Conservation (phyloP, 345 rosid genomes). For the Hibiscus trionum region DNA sequence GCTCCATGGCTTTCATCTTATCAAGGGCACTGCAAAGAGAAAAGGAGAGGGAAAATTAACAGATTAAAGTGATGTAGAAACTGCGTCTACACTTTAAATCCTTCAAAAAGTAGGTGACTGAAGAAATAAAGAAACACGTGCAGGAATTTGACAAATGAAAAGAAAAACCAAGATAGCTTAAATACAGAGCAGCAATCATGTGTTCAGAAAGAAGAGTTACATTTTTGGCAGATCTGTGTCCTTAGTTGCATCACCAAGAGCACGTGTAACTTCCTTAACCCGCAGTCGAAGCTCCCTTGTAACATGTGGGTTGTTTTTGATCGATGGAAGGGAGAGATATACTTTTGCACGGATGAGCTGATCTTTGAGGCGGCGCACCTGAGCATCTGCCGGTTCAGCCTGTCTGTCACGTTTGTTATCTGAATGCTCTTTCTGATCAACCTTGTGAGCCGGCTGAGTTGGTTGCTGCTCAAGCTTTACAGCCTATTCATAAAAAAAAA, state of each 20-base stretch:
- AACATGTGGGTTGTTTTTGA: conserved; percentile 56
- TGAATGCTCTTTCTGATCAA: conserved; percentile 25
- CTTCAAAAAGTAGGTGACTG: background rate
- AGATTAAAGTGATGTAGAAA: background rate
- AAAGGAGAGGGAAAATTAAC: background rate
- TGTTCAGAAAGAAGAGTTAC: conserved; percentile 32
- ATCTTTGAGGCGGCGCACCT: conserved; percentile 71
- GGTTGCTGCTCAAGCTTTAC: conserved; percentile 28
- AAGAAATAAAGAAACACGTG: background rate
- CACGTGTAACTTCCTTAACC: conserved; percentile 73
- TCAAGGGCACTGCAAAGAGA: conserved; percentile 50
- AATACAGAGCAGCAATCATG: background rate
- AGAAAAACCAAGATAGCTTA: background rate
- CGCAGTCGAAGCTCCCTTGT: conserved; percentile 80
- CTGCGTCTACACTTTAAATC: background rate
- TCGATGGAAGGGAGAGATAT: conserved; percentile 74
- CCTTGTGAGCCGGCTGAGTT: conserved; percentile 20
- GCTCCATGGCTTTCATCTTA: conserved; percentile 82
- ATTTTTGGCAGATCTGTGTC: conserved; percentile 73
- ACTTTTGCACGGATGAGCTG: conserved; percentile 88
- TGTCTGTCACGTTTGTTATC: conserved; percentile 26
- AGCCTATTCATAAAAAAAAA: conserved; percentile 20
- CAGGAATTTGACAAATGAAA: background rate
- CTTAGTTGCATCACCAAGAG: conserved; percentile 62
- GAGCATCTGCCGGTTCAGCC: conserved; percentile 50